A percentile compares a stretch with the other conserved stretches of the same genome.
Conservation (phyloP, 805 yeast species). For the Wickerhamomyces kurtzmanii region DNA sequence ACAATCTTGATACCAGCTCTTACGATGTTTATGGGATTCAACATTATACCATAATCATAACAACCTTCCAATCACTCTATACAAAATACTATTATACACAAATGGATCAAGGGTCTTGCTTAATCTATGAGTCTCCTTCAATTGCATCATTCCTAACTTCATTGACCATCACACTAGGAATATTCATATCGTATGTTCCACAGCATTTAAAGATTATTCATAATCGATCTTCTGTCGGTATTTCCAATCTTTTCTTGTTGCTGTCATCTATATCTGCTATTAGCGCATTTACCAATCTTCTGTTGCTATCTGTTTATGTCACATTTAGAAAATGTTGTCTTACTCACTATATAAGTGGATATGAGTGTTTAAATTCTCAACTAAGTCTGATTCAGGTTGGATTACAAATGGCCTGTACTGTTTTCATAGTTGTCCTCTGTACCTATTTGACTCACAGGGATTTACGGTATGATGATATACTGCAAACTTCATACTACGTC, state of each 20-base stretch:
- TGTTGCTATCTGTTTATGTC: conserved; percentile 48
- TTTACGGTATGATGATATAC: conserved; percentile 31
- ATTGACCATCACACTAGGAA: conserved; percentile 50
- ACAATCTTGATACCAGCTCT: no score
- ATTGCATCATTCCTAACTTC: conserved; percentile 37
- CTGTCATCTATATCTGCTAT: conserved; percentile 65
- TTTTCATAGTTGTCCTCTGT: conserved; percentile 46
- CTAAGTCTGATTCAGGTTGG: conserved; percentile 60
- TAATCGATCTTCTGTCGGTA: conserved; percentile 64
- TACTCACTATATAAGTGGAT: conserved; percentile 24
- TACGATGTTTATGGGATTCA: no score
- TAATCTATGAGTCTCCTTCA: conserved; percentile 31
- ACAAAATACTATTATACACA: no score
- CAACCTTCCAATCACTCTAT: no score
- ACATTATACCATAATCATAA: no score
- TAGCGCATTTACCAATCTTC: conserved; percentile 56
- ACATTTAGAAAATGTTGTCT: conserved; percentile 57
- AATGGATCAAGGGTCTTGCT: conserved; percentile 9
- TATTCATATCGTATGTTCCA: conserved; percentile 63
- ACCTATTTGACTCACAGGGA: conserved; percentile 33
- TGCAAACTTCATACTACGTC: conserved; percentile 30
- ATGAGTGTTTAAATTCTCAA: conserved; percentile 59
- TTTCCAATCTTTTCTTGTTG: conserved; percentile 62
- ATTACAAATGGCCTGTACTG: conserved; percentile 49
- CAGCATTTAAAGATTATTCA: conserved; percentile 54